Evolutionary conservation across 371 early-diverging fungal species (phyloP).

Genomic region (Nematocida sp.): DNA sequence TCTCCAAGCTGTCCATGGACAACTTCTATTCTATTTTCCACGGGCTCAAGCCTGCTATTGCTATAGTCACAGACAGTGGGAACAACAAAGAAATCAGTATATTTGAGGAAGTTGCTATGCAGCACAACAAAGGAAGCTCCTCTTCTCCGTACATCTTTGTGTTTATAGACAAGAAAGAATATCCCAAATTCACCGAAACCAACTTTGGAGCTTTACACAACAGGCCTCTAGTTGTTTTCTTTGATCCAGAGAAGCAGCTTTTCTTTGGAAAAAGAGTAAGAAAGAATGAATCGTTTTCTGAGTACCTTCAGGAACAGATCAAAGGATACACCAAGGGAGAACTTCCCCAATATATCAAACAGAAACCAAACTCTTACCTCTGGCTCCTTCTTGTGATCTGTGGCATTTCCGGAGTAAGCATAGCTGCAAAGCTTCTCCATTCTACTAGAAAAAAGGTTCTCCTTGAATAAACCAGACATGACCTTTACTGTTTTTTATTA

Average conservation of each 20-base stretch:
- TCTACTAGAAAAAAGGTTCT: slow-evolving; percentile 16
- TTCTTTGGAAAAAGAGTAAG: slow-evolving; percentile 59
- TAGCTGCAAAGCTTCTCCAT: not conserved
- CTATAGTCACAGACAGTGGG: slow-evolving; percentile 57
- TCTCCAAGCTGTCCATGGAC: slow-evolving; percentile 65
- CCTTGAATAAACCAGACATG: slow-evolving; percentile 36
- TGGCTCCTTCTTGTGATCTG: not conserved
- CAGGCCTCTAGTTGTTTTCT: slow-evolving; percentile 63
- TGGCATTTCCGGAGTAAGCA: not conserved
- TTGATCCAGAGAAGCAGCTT: slow-evolving; percentile 62
- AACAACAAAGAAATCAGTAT: slow-evolving; percentile 56
- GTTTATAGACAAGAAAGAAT: slow-evolving; percentile 62
- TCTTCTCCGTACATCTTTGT: slow-evolving; percentile 64
- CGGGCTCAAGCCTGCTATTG: slow-evolving; percentile 67
- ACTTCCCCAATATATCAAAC: slow-evolving; percentile 27
- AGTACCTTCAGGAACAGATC: slow-evolving; percentile 21
- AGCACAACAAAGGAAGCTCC: slow-evolving; percentile 64
- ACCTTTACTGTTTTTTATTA: too few relatives aligned
- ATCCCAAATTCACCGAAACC: slow-evolving; percentile 63
- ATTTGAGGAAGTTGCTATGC: slow-evolving; percentile 63
- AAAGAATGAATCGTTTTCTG: slow-evolving; percentile 47
- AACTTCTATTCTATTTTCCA: slow-evolving; percentile 68
- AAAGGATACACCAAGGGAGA: slow-evolving; percentile 8
- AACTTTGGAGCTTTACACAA: slow-evolving; percentile 55
- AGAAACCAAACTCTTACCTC: slow-evolving; percentile 36